Evolutionary conservation across 1,284 basidiomycete genomes (phyloP).

Genomic region (Ceratobasidium sp.): DNA sequence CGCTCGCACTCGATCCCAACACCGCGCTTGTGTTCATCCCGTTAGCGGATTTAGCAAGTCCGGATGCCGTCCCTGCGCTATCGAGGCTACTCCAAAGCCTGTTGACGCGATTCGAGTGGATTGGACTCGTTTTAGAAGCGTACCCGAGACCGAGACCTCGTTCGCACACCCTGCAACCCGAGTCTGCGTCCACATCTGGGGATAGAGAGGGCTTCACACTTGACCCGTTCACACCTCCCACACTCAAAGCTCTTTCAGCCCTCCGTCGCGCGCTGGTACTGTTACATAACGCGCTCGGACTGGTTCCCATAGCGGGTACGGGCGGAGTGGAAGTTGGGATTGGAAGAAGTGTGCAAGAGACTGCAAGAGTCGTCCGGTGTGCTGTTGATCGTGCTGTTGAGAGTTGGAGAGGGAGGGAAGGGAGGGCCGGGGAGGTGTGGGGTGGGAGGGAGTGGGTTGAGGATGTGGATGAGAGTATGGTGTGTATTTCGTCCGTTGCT

Average conservation of each 20-base stretch:
- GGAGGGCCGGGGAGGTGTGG: constrained; percentile 30
- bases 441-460: constrained; percentile 31
- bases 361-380: constrained; percentile 10
- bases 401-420: constrained; percentile 20
- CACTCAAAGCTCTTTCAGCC: background rate
- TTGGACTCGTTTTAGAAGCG: constrained; percentile 22
- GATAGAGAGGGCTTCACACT: background rate
- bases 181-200: background rate
- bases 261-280: constrained; percentile 16
- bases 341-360: constrained; percentile 7
- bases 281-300: constrained; percentile 3
- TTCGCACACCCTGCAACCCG: background rate
- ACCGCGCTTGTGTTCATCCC: constrained; percentile 28
- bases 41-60: constrained; percentile 20
- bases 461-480: constrained; percentile 13
- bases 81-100: constrained; percentile 26
- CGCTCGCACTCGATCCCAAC: constrained; percentile 19
- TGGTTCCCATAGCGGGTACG: background rate
- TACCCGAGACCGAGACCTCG: constrained; percentile 21
- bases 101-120: constrained; percentile 21
- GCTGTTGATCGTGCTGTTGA: constrained; percentile 23
- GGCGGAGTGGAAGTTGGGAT: constrained; percentile 23
- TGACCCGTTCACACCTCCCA: constrained; percentile 29
- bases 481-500: background rate
- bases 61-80: constrained; percentile 19